Evolutionary conservation across 2,329 filamentous ascomycete species (phyloP), one percentile per base, ranked within the genome.

Genomic region (Albophoma yamanashiensis): DNA sequence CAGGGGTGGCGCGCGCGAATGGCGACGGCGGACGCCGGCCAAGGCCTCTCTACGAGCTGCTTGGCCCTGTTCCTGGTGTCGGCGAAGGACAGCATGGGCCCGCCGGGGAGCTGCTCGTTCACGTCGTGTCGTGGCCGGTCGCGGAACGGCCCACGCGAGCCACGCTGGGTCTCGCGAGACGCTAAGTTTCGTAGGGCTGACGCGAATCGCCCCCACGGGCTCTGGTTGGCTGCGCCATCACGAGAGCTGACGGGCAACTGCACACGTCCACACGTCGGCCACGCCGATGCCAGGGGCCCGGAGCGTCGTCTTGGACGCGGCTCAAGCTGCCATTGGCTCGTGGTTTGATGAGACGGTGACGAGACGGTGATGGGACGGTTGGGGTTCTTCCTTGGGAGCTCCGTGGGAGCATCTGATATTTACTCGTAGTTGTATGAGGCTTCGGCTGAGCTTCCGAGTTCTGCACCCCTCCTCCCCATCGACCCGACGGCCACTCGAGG

Each of bases 161-260:
- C 27, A 31, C 20, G 36, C 36, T 52, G 42, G 43, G 47, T 52
- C 47, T 12, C 34, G 50, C 55, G 14, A 20, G 34, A 40, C 60
- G 61, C 64, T 59, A 63, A 60, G 61, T 63, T 62, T 65, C 63
- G 63, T 65, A 65, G 64, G 64, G 64, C 64, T 65, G 64, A 65
- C 64, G 60, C 57, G 60, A 59, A 65, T 58, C 40, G 60, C 56
- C 55, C 57, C 60, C 58, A 57, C 43, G 42, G 36, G 38, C 58
- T 36, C 60, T 65, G 62, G 60, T 64, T 66, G 64, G 64, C 60
- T 59, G 25, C 31, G 22, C 43, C 52, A 58, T 39, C 58, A 59
- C 58, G 58, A 59, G 59, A 59, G 59, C 63, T 64, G 62, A 62
- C 60, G 39, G 39, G 36, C 53, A 31, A n/a, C 31, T 43, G 45